Conservation (phyloP, 2,329 filamentous ascomycete species). For the Allantophomopsis cytisporea region DNA sequence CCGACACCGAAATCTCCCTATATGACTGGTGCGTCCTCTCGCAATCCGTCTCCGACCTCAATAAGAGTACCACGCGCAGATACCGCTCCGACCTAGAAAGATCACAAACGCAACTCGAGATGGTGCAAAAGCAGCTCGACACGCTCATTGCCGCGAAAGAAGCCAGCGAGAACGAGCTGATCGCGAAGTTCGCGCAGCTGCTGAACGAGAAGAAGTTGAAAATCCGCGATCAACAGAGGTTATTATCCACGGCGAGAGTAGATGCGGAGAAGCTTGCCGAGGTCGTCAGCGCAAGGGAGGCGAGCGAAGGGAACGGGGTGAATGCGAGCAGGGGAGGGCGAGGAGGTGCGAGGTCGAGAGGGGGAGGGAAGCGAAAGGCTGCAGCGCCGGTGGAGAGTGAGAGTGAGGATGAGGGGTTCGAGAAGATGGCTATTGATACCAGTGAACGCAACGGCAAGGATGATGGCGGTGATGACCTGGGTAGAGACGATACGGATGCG, state of each 20-base stretch:
- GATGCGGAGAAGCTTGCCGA: conserved; percentile 9
- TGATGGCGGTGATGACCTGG: conserved; percentile 8
- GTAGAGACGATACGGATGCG: conserved; percentile 10
- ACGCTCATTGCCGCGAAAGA: conserved; percentile 54
- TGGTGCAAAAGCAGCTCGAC: conserved; percentile 48
- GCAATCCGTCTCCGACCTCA: no score
- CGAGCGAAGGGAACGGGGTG: conserved; percentile 1
- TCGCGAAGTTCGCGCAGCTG: conserved; percentile 57
- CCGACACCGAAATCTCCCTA: conserved; percentile 43
- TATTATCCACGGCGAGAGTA: conserved; percentile 26
- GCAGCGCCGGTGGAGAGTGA: conserved; percentile 17
- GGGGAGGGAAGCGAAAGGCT: conserved; percentile 25
- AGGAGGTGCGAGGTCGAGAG: conserved; percentile 30
- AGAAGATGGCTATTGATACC: conserved; percentile 35
- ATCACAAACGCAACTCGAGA: conserved; percentile 38
- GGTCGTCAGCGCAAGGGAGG: conserved; percentile 2
- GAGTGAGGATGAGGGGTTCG: conserved; percentile 31
- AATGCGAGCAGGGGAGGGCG: conserved; percentile 4
- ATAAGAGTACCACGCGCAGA: no score
- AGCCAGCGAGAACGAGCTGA: conserved; percentile 49
- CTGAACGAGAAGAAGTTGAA: conserved; percentile 72
- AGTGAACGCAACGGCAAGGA: conserved; percentile 11
- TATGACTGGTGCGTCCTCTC: conserved; percentile 55
- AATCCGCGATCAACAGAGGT: conserved; percentile 58
- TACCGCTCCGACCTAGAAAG: no score